Percentiles rank a stretch among this genome's conserved stretches.
Conservation (phyloP, 768 basidiomycete species). For the Leccinum disarticulatum region DNA sequence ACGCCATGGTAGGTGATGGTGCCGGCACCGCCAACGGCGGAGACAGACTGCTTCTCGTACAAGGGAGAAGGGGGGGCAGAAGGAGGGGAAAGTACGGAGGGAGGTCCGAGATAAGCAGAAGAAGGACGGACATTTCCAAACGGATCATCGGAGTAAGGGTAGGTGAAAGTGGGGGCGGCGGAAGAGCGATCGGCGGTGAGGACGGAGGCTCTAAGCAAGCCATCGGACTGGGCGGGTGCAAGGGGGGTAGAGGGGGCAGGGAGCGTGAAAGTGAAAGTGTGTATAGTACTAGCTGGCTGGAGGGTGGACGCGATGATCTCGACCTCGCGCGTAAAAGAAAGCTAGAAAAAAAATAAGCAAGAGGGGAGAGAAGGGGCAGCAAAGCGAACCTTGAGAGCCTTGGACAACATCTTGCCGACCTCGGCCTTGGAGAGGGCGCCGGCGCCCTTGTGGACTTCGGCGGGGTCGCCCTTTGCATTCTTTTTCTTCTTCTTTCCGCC, state of each 20-base stretch:
- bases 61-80: conserved; percentile 27
- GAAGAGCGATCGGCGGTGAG: conserved; percentile 66
- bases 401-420: conserved; percentile 86
- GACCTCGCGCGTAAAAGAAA: conserved; percentile 89
- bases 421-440: conserved; percentile 84
- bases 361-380: background rate
- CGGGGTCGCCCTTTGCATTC: conserved; percentile 53
- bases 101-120: conserved; percentile 77
- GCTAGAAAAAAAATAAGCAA: conserved; percentile 40
- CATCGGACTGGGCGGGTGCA: conserved; percentile 69
- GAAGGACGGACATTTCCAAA: conserved; percentile 69
- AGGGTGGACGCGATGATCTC: conserved; percentile 95
- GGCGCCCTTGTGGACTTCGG: conserved; percentile 66
- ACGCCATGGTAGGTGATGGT: conserved; percentile 83
- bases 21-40: conserved; percentile 38
- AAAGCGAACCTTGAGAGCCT: conserved; percentile 75
- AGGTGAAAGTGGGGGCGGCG: conserved; percentile 64
- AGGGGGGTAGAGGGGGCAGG: conserved; percentile 75
- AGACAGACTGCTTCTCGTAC: conserved; percentile 30
- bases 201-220: conserved; percentile 69
- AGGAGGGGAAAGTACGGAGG: conserved; percentile 53
- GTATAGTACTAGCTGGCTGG: conserved; percentile 89
- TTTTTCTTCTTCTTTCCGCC: conserved; percentile 73
- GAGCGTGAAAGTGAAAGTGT: conserved; percentile 87
- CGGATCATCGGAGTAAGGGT: conserved; percentile 74